phyloP scores from a whole-genome alignment of 176 grass and related monocot genomes.

The Carex pumila region DNA sequence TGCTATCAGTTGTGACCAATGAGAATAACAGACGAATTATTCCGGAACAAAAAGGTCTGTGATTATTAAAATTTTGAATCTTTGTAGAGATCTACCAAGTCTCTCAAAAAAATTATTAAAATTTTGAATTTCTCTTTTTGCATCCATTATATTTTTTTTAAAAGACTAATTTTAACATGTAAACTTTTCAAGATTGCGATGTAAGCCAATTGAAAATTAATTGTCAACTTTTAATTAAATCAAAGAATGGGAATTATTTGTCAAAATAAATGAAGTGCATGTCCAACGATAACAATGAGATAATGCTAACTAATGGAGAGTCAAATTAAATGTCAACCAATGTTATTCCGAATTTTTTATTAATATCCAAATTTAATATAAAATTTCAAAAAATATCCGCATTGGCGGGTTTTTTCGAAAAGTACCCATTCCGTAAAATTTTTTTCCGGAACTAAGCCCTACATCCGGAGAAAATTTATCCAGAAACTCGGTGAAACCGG shows the following conservation, averaged over 20 bases:
- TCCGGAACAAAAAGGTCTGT: not conserved
- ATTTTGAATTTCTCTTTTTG: not conserved
- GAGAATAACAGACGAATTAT: not conserved
- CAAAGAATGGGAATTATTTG: not conserved
- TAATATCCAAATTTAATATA: no score
- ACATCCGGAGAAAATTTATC: no score
- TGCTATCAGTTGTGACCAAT: not conserved
- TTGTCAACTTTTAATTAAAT: not conserved
- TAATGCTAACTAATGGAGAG: not conserved
- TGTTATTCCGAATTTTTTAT: no score
- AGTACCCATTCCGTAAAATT: no score
- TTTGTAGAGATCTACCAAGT: no score
- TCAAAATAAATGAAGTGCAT: not conserved
- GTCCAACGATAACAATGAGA: not conserved
- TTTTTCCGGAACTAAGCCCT: no score
- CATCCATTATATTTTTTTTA: not conserved
- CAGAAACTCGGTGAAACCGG: no score
- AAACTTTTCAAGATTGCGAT: not conserved
- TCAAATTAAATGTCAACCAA: not conserved
- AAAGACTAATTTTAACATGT: not conserved
- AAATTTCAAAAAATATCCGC: no score
- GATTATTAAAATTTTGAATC: not conserved
- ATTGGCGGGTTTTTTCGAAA: no score
- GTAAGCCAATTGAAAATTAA: not conserved
- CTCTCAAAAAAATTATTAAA: no score